Base-by-base conservation (phyloP, 352 stramenopile species). In the Phytophthora foliorum region DNA sequence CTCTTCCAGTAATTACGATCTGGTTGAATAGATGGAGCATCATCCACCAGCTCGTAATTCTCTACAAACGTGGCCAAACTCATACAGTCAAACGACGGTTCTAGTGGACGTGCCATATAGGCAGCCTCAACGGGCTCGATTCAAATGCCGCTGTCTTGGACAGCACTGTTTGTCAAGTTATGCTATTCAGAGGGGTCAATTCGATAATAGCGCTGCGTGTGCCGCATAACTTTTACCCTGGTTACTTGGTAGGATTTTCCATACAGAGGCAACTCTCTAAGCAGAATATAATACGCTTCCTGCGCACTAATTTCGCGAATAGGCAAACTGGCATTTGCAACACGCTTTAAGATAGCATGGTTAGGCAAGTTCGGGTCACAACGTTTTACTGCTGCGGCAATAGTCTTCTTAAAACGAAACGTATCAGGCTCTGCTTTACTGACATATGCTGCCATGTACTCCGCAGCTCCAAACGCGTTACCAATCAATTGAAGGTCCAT, bases 401-500 rank as follows among this genome's bases (percentile, higher is more conserved):
- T 39, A 16, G 14, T 16, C 34, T 39, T 39, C 14, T 39, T 39
- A 9, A 39, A 39, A 17, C 11, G 6, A 16, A 39, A 9, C 7
- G 34, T 39, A 16, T 39, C 34, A 4, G 34, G 34, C 14, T 39
- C 34, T 39, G 34, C 34, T 16, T 39, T 39, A 9, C 34, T 39
- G 11, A 39, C 34, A 16, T 39, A 39, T 16, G 34, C 34, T 17
- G 7, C 34, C 7, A 9, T 16, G 11, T 39, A 39, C 11, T 39
- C 34, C n/a, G n/a, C n/a, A n/a, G n/a, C n/a, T n/a, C n/a, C n/a
- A n/a, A n/a, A 39, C 34, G 11, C 34, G 29, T 34, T 39, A 39
- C 13, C 53, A 66, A 14, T 66, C 56, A 21, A 74, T 74, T 14
- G 29, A 17, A 39, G 76, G 69, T 7, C 61, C 69, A 6, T 54